Evolutionary conservation across 371 early-diverging fungal genomes (phyloP), one percentile per base, ranked within the genome.

Genomic region (Funneliformis caledonium): DNA sequence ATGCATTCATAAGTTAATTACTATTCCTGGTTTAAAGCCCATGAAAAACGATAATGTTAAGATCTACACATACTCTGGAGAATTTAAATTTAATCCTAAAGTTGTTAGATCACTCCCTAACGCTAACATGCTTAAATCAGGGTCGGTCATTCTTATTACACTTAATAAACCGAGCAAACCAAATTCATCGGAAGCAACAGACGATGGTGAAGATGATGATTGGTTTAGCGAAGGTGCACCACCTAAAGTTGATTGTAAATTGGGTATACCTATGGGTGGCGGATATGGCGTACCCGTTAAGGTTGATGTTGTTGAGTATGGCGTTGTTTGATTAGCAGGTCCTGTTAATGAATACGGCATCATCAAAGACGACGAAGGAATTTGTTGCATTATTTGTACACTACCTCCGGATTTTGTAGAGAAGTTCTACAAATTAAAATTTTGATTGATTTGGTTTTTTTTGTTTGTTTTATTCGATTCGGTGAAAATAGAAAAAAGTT

Each of bases 31-130:
- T 64, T 16, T 45, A 8, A 56, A 6, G 7, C 19, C 26, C 26
- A 26, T 26, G 26, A 26, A 26, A 19, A 56, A 6, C 52, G 37
- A 19, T n/a, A 16, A 31, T 22, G 2, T 50, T 19, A 14, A 31
- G 14, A 31, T 52, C 11, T 16, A 26, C 37, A 87, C 89, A 82
- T 86, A 91, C 87, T 92, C 93, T 81, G 91, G 83, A 72, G 93
- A 89, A 83, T 91, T 91, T 56, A 96, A 84, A 83, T 93, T 92
- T 52, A 96, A 87, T 1, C 95, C 94, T n/a, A 96, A 86, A 14
- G 90, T 88, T 37, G 96, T 92, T 73, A 96, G 85, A 82, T 96
- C 96, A 80, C 88, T 86, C 1, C 96, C 96, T 22, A 94, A 86
- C 7, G 93, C 90, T 82, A 95, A 85, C 86, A 91, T 91, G 60